Conservation (phyloP, 495 filamentous ascomycete genomes). For the Margaritispora aquatica region DNA sequence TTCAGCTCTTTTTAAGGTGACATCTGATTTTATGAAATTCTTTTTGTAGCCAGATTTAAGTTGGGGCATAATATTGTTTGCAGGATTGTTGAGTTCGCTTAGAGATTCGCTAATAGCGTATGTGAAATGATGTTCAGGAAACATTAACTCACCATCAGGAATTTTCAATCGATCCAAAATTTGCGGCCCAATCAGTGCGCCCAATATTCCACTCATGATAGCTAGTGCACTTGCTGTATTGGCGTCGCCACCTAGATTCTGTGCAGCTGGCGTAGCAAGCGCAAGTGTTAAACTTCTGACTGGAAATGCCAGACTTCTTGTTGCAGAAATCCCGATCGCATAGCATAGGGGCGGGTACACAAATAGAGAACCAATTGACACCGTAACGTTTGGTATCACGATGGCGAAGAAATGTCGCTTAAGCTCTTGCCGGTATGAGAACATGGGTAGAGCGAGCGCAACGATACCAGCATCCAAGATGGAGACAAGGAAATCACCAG, state of each 20-base stretch:
- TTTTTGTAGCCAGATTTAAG: too few relatives aligned
- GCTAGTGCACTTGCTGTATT: constrained; percentile 44
- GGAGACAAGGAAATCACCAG: constrained; percentile 42
- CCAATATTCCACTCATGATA: constrained; percentile 47
- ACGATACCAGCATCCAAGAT: constrained; percentile 47
- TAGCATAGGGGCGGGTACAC: constrained; percentile 42
- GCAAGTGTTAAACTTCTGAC: constrained; percentile 46
- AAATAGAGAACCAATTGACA: constrained; percentile 42
- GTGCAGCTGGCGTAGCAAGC: constrained; percentile 40
- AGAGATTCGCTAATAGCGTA: too few relatives aligned
- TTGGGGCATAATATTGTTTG: too few relatives aligned
- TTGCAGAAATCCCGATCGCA: constrained; percentile 38
- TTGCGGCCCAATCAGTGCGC: constrained; percentile 38
- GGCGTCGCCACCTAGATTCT: constrained; percentile 44
- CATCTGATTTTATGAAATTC: too few relatives aligned
- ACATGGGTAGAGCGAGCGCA: constrained; percentile 48
- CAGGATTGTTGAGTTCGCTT: too few relatives aligned
- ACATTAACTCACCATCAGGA: constrained; percentile 33
- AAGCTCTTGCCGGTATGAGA: constrained; percentile 43
- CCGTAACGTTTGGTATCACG: constrained; percentile 37
- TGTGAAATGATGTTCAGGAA: too few relatives aligned
- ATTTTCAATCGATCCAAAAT: constrained; percentile 38
- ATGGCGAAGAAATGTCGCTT: constrained; percentile 40
- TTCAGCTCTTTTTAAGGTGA: too few relatives aligned
- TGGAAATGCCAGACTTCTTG: constrained; percentile 41